Evolutionary conservation across 75 land plant genomes (phyloP), one percentile per base, ranked within the genome.

Genomic region (Ceratopteris richardii): DNA sequence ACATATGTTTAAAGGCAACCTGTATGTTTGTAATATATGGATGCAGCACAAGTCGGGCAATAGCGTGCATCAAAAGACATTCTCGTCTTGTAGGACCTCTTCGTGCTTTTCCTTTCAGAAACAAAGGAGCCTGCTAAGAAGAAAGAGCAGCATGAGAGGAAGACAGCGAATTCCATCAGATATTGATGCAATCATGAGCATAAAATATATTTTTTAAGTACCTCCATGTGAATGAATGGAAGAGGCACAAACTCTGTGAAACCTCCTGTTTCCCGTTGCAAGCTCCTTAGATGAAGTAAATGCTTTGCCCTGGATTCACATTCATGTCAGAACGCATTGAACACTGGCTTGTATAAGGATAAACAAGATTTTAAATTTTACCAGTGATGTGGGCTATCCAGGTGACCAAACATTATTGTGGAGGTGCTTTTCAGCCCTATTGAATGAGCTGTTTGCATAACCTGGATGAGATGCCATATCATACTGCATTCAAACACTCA

Each of bases 161-260:
- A n/a, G n/a, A n/a, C n/a, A n/a, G n/a, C n/a, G n/a, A n/a, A n/a
- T n/a, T n/a, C n/a, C n/a, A n/a, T n/a, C n/a, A n/a, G n/a, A n/a
- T n/a, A n/a, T n/a, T n/a, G n/a, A n/a, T n/a, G n/a, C n/a, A n/a
- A n/a, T n/a, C n/a, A n/a, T n/a, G n/a, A n/a, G n/a, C n/a, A n/a
- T n/a, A n/a, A n/a, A n/a, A n/a, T n/a, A n/a, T n/a, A n/a, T n/a
- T n/a, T n/a, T n/a, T n/a, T n/a, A n/a, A n/a, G 30, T 19, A 73
- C 76, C 76, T 73, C 60, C 76, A 73, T 73, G 26, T 68, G 76
- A 22, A 73, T 73, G 62, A 73, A 73, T 21, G 76, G 76, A 3
- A 73, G 73, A 29, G 76, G 76, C 65, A 73, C 76, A 73, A 73
- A 73, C 56, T 73, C 76, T 12, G 76, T 59, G 60, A 73, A 73